These are phyloP conservation scores for Myxozyma neglecta DNA, from an alignment of 805 yeast genomes.

Conservation along the genomic window DNA sequence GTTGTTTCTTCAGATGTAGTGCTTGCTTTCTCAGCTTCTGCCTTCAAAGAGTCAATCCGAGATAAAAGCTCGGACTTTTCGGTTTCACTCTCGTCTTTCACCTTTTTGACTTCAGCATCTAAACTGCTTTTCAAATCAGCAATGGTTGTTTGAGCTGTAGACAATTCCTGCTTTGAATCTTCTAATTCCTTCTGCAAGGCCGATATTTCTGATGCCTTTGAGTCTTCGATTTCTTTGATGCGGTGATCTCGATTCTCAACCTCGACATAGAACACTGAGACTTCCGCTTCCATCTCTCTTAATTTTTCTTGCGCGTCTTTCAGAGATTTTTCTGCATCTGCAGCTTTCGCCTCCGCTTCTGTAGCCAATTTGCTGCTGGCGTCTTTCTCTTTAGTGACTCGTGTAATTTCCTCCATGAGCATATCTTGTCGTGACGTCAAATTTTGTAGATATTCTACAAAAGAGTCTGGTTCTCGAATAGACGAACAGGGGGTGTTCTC, in stretches of 20 bases:
- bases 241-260: conserved; percentile 15
- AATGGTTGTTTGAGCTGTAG: neutral
- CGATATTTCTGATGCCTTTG: neutral
- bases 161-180: neutral
- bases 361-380: neutral
- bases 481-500: conserved; percentile 81
- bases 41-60: neutral
- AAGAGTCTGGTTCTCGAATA: conserved; percentile 66
- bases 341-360: neutral
- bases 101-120: neutral
- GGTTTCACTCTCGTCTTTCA: conserved; percentile 15
- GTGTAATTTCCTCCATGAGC: conserved; percentile 64
- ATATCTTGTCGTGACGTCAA: conserved; percentile 59
- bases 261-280: conserved; percentile 2
- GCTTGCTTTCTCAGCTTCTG: neutral
- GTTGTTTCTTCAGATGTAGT: neutral
- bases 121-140: neutral
- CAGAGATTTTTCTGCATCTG: neutral
- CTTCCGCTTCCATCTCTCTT: conserved; percentile 6
- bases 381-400: conserved; percentile 39
- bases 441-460: conserved; percentile 69
- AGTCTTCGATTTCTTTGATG: neutral
- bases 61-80: conserved; percentile 31
- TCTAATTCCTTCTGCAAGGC: neutral
- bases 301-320: neutral